Base-by-base conservation (phyloP, 164 flowering plant species). In the Buxus sempervirens region DNA sequence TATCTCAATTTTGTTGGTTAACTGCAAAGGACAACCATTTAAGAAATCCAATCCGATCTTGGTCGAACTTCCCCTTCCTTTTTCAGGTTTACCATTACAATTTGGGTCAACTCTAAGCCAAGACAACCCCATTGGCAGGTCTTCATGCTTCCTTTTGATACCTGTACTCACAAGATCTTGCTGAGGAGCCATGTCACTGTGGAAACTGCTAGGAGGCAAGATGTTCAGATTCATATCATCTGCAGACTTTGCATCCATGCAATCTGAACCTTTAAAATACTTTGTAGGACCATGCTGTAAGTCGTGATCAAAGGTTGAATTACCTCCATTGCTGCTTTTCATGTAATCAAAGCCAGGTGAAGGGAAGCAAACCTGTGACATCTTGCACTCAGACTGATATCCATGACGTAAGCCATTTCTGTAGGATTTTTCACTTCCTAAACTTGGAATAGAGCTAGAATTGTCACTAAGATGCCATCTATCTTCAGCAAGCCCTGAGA, bases 201-300 rank as follows among this genome's bases (percentile, higher is more conserved):
- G 62, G 36, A 63, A 68, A 23, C 76, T 75, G 59, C 73, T 80
- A 28, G 80, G 69, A 63, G 75, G 76, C 38, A 73, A 72, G 60
- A 69, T 60, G 69, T 80, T 82, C 79, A 77, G 68, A 68, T 75
- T 69, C 61, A 76, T 64, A 56, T 73, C 84, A 58, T 76, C 79
- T 0, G 66, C 57, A 72, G 82, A 64, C 62, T 80, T 84, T 66
- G 78, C 71, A 64, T 80, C 79, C 21, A 49, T 19, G 65, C 73
- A 62, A 53, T 69, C 78, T 36, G 78, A 69, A 72, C 77, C 75
- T 69, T 73, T 81, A 18, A 55, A 38, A 65, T 51, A 45, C 70
- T 74, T 82, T 2, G 55, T 23, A 19, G 79, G 55, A 41, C 23
- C 57, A 60, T 45, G 71, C 62, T 65, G 66, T 51, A 63, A 77